phyloP scores from a whole-genome alignment of 768 basidiomycete species.

The Lactarius sp. region DNA sequence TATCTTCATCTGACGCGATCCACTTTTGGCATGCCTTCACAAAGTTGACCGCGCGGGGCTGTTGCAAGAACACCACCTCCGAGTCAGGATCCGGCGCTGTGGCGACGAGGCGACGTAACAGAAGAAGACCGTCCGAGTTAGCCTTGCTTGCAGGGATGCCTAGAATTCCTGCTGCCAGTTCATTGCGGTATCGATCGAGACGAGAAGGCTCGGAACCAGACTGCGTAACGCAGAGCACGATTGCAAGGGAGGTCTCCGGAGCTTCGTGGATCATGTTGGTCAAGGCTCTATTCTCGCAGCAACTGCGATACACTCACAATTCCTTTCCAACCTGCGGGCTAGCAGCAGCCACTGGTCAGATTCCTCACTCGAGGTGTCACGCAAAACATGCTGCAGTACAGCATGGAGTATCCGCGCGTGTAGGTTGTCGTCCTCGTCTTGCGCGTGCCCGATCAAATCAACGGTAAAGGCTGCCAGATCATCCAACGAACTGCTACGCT shows the following conservation, averaged over 20 bases:
- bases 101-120: slow-evolving; percentile 64
- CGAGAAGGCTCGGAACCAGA: slow-evolving; percentile 64
- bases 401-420: slow-evolving; percentile 56
- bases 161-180: slow-evolving; percentile 76
- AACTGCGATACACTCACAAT: slow-evolving; percentile 41
- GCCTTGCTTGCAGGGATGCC: slow-evolving; percentile 59
- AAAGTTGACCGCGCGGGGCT: slow-evolving; percentile 80
- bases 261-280: slow-evolving; percentile 40
- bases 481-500: slow-evolving; percentile 24
- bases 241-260: slow-evolving; percentile 61
- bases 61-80: slow-evolving; percentile 78
- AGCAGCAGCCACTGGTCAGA: slow-evolving; percentile 73
- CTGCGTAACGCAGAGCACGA: slow-evolving; percentile 56
- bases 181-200: slow-evolving; percentile 81
- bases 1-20: slow-evolving; percentile 57
- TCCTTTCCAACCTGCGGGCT: slow-evolving; percentile 58
- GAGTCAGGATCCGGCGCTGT: slow-evolving; percentile 75
- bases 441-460: slow-evolving; percentile 33
- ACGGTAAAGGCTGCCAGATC: slow-evolving; percentile 33
- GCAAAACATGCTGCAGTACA: slow-evolving; percentile 55
- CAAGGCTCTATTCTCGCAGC: background rate
- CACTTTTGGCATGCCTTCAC: slow-evolving; percentile 83
- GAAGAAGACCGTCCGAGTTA: slow-evolving; percentile 62
- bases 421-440: slow-evolving; percentile 42
- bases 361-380: slow-evolving; percentile 56